Conservation (phyloP, 495 filamentous ascomycete genomes). For the Lentithecium fluviatile region DNA sequence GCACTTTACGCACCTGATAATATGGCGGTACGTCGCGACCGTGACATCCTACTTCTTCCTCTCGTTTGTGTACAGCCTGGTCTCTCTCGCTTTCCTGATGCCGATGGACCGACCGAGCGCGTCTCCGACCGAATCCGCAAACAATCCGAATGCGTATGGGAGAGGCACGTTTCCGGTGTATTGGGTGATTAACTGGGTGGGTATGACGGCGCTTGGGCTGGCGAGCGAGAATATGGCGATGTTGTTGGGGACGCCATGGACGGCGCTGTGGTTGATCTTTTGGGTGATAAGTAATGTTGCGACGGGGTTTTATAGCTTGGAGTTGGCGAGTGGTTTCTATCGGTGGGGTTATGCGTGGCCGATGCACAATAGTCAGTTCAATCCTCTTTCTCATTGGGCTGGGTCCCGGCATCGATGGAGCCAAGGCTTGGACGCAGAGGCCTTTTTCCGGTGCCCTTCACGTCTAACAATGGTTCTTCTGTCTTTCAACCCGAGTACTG, state of each 20-base stretch:
- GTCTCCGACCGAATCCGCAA: conserved; percentile 40
- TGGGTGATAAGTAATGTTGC: conserved; percentile 73
- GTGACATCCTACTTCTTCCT: conserved; percentile 64
- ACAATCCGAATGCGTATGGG: conserved; percentile 55
- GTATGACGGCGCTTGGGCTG: conserved; percentile 66
- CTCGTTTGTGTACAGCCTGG: conserved; percentile 59
- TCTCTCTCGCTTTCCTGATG: conserved; percentile 57
- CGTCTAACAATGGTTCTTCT: too few relatives aligned
- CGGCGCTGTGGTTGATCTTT: conserved; percentile 69
- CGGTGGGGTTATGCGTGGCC: conserved; percentile 72
- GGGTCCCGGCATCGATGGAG: too few relatives aligned
- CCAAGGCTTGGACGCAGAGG: too few relatives aligned
- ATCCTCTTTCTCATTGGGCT: too few relatives aligned
- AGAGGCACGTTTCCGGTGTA: conserved; percentile 64
- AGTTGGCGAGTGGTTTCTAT: conserved; percentile 60
- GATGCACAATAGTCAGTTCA: conserved; percentile 57
- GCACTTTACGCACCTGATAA: conserved; percentile 58
- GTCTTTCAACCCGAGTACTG: too few relatives aligned
- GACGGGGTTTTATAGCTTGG: conserved; percentile 63
- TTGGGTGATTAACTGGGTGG: conserved; percentile 73
- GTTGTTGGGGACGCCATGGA: conserved; percentile 66
- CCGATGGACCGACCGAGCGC: conserved; percentile 46
- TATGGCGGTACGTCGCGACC: conserved; percentile 62
- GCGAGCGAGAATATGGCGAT: conserved; percentile 74
- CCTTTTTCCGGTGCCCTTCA: too few relatives aligned